Evolutionary conservation across 352 stramenopile species (phyloP).

Genomic region (Poterioochromonas sp.): DNA sequence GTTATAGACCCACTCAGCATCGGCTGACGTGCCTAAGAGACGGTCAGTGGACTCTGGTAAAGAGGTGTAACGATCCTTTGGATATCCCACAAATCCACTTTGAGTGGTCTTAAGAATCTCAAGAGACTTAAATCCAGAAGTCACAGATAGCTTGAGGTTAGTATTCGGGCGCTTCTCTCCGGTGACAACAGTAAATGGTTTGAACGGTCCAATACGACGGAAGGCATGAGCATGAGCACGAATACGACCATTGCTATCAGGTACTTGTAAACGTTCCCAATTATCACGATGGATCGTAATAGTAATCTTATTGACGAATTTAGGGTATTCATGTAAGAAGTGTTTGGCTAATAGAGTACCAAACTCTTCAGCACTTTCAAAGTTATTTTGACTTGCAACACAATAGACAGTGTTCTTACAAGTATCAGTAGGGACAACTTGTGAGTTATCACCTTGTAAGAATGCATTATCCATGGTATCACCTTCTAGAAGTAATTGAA

Average conservation of each 20-base stretch:
- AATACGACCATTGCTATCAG: conserved; percentile 34
- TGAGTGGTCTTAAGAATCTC: conserved; percentile 77
- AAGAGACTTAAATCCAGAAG: conserved; percentile 37
- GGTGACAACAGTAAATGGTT: background rate
- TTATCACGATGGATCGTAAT: conserved; percentile 43
- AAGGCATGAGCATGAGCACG: conserved; percentile 45
- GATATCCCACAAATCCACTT: conserved; percentile 63
- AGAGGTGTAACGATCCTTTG: conserved; percentile 65
- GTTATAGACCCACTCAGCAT: conserved; percentile 63
- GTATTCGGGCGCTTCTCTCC: background rate
- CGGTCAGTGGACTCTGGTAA: conserved; percentile 59
- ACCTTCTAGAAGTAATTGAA: conserved; percentile 67
- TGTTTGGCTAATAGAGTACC: conserved; percentile 64
- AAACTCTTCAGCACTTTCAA: conserved; percentile 72
- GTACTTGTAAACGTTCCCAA: conserved; percentile 40
- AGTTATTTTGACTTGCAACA: conserved; percentile 70
- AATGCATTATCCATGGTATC: conserved; percentile 61
- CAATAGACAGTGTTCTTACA: conserved; percentile 79
- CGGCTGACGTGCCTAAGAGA: conserved; percentile 38
- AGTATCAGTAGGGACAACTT: conserved; percentile 71
- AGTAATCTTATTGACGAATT: conserved; percentile 50
- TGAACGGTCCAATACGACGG: background rate
- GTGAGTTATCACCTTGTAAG: conserved; percentile 66
- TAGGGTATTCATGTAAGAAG: conserved; percentile 65
- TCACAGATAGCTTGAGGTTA: background rate